These are phyloP conservation scores for Lomentospora prolificans DNA, from an alignment of 2,329 filamentous ascomycete genomes.

Conservation along the genomic window DNA sequence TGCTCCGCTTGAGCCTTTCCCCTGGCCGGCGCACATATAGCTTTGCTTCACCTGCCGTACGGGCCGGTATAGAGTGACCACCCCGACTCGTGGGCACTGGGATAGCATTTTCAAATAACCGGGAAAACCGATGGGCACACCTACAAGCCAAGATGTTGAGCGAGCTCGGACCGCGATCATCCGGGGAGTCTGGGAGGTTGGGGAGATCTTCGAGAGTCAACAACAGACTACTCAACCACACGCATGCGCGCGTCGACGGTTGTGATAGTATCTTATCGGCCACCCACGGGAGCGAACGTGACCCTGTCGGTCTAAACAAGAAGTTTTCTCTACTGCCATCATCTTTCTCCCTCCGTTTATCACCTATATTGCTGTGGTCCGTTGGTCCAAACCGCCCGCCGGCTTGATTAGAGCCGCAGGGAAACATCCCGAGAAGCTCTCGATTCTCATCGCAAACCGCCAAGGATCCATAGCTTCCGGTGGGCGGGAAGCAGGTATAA, in stretches of 20 bases:
- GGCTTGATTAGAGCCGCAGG: not conserved
- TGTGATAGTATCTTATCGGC: not conserved
- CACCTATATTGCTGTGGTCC: too few species aligned
- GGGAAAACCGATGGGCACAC: not conserved
- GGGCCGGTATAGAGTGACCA: not conserved
- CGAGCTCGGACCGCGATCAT: not conserved
- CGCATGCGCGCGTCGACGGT: too few species aligned
- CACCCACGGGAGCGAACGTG: not conserved
- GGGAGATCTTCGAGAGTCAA: too few species aligned
- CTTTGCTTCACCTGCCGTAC: not conserved
- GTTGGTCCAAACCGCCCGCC: not conserved
- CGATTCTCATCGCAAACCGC: not conserved
- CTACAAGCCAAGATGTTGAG: not conserved
- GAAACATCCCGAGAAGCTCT: not conserved
- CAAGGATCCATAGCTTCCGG: not conserved
- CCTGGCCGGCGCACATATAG: not conserved
- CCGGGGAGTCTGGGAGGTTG: too few species aligned
- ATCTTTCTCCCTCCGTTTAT: too few species aligned
- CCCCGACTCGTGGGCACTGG: not conserved
- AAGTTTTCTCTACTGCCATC: not conserved
- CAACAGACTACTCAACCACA: too few species aligned
- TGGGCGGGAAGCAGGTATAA: not conserved
- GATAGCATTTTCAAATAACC: not conserved
- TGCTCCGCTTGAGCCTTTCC: too few species aligned
- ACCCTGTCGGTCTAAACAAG: not conserved